Evolutionary conservation across 2,329 filamentous ascomycete genomes (phyloP).

Genomic region (Ambrosiella beaveri): DNA sequence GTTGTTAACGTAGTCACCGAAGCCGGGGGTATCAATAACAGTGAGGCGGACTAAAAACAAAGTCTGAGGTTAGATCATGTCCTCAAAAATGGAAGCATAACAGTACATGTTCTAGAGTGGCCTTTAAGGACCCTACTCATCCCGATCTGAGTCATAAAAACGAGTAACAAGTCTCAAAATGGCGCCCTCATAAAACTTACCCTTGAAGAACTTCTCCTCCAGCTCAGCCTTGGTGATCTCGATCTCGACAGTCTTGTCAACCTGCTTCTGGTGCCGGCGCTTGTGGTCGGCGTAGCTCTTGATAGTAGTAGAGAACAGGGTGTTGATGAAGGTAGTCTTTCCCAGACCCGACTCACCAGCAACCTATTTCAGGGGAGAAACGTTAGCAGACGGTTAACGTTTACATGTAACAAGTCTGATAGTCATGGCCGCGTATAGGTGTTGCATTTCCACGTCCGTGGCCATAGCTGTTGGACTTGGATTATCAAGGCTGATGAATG

Average conservation of each 20-base stretch:
- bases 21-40: conserved; percentile 96
- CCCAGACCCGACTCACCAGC: conserved; percentile 95
- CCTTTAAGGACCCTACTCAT: too few species aligned
- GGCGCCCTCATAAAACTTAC: conserved; percentile 29
- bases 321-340: conserved; percentile 99
- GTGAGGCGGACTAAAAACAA: conserved; percentile 68
- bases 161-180: neutral
- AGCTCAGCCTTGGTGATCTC: conserved; percentile 99
- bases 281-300: conserved; percentile 99
- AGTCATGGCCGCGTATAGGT: too few species aligned
- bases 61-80: neutral
- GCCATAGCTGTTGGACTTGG: neutral
- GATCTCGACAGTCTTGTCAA: conserved; percentile 99
- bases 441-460: too few species aligned
- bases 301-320: conserved; percentile 98
- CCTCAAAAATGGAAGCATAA: too few species aligned
- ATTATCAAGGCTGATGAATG: neutral
- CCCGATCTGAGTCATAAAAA: too few species aligned
- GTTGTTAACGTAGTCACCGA: conserved; percentile 99
- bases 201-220: conserved; percentile 99
- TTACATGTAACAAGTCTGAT: neutral
- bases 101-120: too few species aligned
- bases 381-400: conserved; percentile 5
- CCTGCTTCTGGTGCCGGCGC: conserved; percentile 96
- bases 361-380: conserved; percentile 39